These are phyloP conservation scores for Coprinopsis sp. DNA, from an alignment of 768 basidiomycete genomes.

Conservation along the genomic window DNA sequence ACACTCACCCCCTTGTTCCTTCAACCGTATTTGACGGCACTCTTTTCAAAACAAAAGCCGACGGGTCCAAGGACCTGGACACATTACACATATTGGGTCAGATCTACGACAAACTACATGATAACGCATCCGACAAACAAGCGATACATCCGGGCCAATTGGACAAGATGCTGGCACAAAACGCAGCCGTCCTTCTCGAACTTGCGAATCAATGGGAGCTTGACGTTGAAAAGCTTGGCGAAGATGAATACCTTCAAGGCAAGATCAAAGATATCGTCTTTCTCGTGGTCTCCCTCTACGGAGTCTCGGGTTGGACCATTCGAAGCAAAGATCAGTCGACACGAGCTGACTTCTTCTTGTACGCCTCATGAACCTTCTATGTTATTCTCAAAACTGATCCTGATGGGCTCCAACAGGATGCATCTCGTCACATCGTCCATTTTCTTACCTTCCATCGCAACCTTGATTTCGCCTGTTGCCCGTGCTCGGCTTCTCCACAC, in stretches of 20 bases:
- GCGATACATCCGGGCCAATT: constrained; percentile 21
- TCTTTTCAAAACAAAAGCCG: background rate
- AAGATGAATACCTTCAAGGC: constrained; percentile 26
- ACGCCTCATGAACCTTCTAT: constrained; percentile 23
- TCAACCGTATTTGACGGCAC: constrained; percentile 20
- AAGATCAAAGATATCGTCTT: constrained; percentile 65
- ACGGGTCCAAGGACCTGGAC: no score
- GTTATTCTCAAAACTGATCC: background rate
- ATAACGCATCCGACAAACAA: constrained; percentile 28
- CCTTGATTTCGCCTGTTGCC: constrained; percentile 35
- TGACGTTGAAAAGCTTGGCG: constrained; percentile 30
- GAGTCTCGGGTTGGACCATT: constrained; percentile 46
- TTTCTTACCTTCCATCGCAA: constrained; percentile 51
- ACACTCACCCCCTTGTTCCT: constrained; percentile 21
- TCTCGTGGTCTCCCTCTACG: constrained; percentile 51
- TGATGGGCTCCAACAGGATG: constrained; percentile 35
- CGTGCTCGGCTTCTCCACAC: constrained; percentile 51
- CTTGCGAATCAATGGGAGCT: constrained; percentile 44
- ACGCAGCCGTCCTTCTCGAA: constrained; percentile 35
- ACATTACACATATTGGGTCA: constrained; percentile 52
- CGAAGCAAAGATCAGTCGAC: constrained; percentile 29
- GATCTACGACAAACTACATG: constrained; percentile 48
- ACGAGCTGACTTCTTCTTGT: constrained; percentile 60
- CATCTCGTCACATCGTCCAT: constrained; percentile 63
- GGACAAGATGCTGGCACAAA: constrained; percentile 27